Base-by-base conservation (phyloP, 2,329 filamentous ascomycete species). In the Neonectria hederae region DNA sequence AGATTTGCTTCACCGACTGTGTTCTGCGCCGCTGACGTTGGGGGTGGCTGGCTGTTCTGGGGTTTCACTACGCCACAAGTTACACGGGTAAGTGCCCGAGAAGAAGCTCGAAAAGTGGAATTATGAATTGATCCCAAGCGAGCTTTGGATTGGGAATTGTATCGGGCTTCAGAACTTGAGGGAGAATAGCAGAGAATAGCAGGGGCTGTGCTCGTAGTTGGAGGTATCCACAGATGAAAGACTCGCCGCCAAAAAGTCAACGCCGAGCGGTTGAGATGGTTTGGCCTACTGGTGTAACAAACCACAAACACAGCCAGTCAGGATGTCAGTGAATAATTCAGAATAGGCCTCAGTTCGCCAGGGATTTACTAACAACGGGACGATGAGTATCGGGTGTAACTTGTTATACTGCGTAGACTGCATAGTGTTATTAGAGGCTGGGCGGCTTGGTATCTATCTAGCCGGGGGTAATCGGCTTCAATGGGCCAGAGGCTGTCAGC, bases 1-100 rank as follows among this genome's bases (percentile, higher is more conserved):
- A 38, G 28, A 45, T 45, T 54, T 43, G 24, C 24, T 22, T 40
- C 35, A 45, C 24, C 17, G 38, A 45, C 35, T 28, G 17, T 22
- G 26, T 17, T 17, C 26, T 38, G 51, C 58, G 58, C 58, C 58
- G 32, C 51, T 43, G 52, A 51, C 52, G 30, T 38, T 32, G 49
- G 55, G 40, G 49, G n/a, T n/a, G n/a, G n/a, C n/a, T 59, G 22
- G 42, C 13, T 19, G n/a, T 40, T 10, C 2, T 35, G 24, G 38
- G 30, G 24, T n/a, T 48, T 38, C 46, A 46, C n/a, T n/a, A 26
- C 24, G 24, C 48, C 48, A 38, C 21, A 19, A 1, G n/a, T 51
- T 24, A 24, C 35, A 5, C 56, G 56, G 49, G n/a, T 22, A 10
- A 59, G 21, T 35, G 38, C 17, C 38, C 38, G n/a, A 51, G 24